Base-by-base conservation (phyloP, 1,139 yeast genomes). In the Sugiyamaella grinbergsii region DNA sequence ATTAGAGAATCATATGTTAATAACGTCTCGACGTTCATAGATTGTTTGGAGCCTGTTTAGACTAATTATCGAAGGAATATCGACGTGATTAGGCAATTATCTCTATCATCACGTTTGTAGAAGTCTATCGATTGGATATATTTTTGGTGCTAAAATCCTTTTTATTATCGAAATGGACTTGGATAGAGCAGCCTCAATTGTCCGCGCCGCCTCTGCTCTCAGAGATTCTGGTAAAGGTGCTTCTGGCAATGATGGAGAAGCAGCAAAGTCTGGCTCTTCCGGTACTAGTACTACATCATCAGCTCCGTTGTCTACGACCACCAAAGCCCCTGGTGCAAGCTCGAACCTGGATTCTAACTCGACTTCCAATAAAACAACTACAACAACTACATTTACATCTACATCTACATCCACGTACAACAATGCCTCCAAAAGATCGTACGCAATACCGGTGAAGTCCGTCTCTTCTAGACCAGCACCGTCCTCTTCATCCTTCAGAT, bases 141-240 rank as follows among this genome's bases (percentile, higher is more conserved):
- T n/a, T n/a, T n/a, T n/a, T n/a, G n/a, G n/a, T n/a, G n/a, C n/a
- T n/a, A n/a, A n/a, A n/a, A n/a, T n/a, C n/a, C n/a, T n/a, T n/a
- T n/a, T n/a, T n/a, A n/a, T n/a, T n/a, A n/a, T n/a, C n/a, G n/a
- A n/a, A 11, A 51, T 51, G 54, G 54, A 51, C 18, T 3, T 34
- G 5, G 54, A 51, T 11, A 23, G 54, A 34, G 34, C 44, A 5
- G 52, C 54, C 38, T 42, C 53, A 8, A 45, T 50, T 13, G 39
- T 49, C 11, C 29, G 41, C 11, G 46, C 42, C n/a, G 49, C 47
- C 7, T 20, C 47, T 15, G 41, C 41, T 43, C 42, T 43, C n/a
- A 34, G 42, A 16, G 37, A 31, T 11, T 7, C 23, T 34, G 19
- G 31, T 20, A 3, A 40, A 15, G 13, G 16, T 20, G 26, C 23